These are phyloP conservation scores for Colletotrichum euphorbiae DNA, from an alignment of 2,329 filamentous ascomycete genomes.

Conservation along the genomic window DNA sequence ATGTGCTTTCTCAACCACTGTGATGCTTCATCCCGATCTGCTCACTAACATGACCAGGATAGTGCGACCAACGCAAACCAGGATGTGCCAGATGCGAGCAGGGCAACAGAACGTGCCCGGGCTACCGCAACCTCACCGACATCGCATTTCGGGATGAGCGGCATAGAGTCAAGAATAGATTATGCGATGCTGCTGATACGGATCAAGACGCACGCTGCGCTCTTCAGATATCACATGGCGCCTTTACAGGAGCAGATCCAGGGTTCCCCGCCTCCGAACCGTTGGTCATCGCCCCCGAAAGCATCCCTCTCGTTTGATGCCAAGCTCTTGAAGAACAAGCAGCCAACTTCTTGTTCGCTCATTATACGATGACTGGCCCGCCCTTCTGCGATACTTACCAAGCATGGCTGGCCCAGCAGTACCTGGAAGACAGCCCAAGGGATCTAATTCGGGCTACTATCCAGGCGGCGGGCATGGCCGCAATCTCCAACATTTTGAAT, in stretches of 20 bases:
- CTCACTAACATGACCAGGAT: neutral
- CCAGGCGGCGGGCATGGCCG: constrained; percentile 45
- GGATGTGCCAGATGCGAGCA: constrained; percentile 44
- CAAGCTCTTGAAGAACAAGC: constrained; percentile 36
- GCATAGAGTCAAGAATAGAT: constrained; percentile 39
- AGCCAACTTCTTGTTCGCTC: constrained; percentile 44
- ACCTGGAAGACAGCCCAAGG: constrained; percentile 16
- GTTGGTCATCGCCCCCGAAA: neutral
- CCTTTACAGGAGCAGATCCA: neutral
- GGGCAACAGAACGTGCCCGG: constrained; percentile 42
- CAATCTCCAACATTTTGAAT: constrained; percentile 43
- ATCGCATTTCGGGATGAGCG: constrained; percentile 45
- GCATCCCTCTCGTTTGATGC: neutral
- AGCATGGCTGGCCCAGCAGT: constrained; percentile 40
- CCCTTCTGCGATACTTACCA: constrained; percentile 39
- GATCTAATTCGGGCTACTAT: constrained; percentile 41
- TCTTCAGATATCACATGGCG: neutral
- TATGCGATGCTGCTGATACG: neutral
- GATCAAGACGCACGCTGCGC: neutral
- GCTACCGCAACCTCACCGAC: constrained; percentile 43
- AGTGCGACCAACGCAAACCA: constrained; percentile 45
- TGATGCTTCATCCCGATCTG: neutral
- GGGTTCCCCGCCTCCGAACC: neutral
- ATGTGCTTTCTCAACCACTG: constrained; percentile 7
- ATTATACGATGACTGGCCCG: constrained; percentile 42